phyloP scores from a whole-genome alignment of 352 stramenopile genomes.

The Aphanomyces stellatus region DNA sequence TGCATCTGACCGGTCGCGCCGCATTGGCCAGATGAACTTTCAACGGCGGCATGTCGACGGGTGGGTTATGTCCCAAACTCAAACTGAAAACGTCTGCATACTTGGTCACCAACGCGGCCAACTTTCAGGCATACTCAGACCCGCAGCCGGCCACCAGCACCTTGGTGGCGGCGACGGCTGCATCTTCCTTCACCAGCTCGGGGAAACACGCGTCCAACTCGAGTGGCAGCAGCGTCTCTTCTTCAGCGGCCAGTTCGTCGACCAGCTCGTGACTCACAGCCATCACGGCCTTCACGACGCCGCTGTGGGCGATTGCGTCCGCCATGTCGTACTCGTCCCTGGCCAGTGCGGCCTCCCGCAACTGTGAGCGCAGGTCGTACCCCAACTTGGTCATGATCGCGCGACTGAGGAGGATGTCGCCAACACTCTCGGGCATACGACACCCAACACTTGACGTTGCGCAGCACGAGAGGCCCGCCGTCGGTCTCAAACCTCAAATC shows the following conservation, averaged over 20 bases:
- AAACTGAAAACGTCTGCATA: constrained; percentile 11
- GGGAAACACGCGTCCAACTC: neutral
- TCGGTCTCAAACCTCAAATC: neutral
- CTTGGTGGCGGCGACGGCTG: neutral
- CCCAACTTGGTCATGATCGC: constrained; percentile 15
- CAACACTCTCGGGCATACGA: neutral
- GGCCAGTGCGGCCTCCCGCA: neutral
- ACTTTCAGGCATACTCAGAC: neutral
- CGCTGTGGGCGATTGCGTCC: neutral
- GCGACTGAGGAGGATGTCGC: constrained; percentile 7
- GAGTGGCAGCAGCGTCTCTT: neutral
- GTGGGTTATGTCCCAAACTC: constrained; percentile 17
- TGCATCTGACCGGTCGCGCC: constrained; percentile 14
- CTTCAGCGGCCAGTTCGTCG: neutral
- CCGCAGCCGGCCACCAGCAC: neutral
- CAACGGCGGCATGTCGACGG: constrained; percentile 19
- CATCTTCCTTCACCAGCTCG: neutral
- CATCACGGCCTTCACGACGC: constrained; percentile 1
- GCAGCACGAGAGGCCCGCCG: neutral
- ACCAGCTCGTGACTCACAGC: neutral
- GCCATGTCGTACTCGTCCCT: neutral
- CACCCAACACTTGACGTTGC: neutral
- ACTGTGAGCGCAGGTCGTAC: neutral
- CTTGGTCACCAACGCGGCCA: neutral
- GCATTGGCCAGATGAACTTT: constrained; percentile 19